Evolutionary conservation across 2,329 filamentous ascomycete species (phyloP).

Genomic region (Dichotomopilus funicola): DNA sequence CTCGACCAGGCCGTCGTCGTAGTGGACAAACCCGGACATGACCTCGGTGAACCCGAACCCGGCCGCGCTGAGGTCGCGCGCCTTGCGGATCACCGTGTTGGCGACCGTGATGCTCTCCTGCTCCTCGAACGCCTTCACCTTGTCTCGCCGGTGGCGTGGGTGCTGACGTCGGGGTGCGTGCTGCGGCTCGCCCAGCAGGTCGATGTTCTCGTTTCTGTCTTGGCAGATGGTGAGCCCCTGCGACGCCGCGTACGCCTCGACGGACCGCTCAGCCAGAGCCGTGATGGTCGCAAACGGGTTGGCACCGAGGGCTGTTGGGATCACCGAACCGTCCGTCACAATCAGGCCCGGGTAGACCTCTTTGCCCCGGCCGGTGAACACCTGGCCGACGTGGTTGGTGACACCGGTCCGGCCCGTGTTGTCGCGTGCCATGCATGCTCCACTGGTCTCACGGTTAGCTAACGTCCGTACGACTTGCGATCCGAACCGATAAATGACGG

Average conservation of each 20-base stretch:
- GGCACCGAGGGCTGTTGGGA: conserved; percentile 56
- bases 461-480: conserved; percentile 5
- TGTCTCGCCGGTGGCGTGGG: conserved; percentile 13
- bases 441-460: conserved; percentile 34
- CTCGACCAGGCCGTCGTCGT: conserved; percentile 33
- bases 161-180: conserved; percentile 21
- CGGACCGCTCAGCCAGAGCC: conserved; percentile 58
- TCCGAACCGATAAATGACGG: background rate
- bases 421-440: conserved; percentile 56
- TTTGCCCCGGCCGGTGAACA: conserved; percentile 47
- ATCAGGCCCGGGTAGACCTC: conserved; percentile 53
- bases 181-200: conserved; percentile 49
- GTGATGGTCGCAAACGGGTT: conserved; percentile 66
- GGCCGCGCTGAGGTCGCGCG: conserved; percentile 37
- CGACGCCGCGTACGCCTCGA: conserved; percentile 43
- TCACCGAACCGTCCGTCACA: conserved; percentile 54
- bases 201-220: conserved; percentile 41
- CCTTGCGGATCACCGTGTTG: conserved; percentile 35
- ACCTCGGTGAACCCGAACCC: conserved; percentile 58
- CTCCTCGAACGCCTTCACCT: conserved; percentile 29
- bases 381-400: conserved; percentile 54
- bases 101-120: conserved; percentile 32
- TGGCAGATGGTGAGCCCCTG: conserved; percentile 39
- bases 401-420: conserved; percentile 51
- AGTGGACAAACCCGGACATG: conserved; percentile 56